Percentiles rank a stretch among this genome's conserved stretches.
These are phyloP conservation scores for Schizochytrium sp. DNA, from an alignment of 108 stramenopile species.

Conservation along the genomic window DNA sequence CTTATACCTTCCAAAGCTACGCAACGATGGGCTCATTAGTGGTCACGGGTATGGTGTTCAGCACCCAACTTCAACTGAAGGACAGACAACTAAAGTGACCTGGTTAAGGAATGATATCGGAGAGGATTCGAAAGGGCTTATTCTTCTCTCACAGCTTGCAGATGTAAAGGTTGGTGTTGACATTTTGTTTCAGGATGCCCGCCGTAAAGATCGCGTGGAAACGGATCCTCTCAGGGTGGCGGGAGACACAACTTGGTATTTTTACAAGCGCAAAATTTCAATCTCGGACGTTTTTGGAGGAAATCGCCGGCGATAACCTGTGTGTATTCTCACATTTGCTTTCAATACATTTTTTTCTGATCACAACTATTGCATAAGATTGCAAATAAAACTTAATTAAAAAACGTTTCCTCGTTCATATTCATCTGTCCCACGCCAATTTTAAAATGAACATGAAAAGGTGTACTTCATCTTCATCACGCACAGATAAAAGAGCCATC, in stretches of 20 bases:
- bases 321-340: too few relatives aligned
- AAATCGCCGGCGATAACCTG: too few relatives aligned
- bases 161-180: constrained; percentile 4
- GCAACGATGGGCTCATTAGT: constrained; percentile 47
- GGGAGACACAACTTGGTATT: constrained; percentile 51
- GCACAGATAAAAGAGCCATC: too few relatives aligned
- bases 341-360: too few relatives aligned
- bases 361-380: too few relatives aligned
- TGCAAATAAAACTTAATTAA: too few relatives aligned
- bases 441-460: too few relatives aligned
- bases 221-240: background rate
- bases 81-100: background rate
- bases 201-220: constrained; percentile 9
- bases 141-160: background rate
- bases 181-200: background rate
- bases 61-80: background rate
- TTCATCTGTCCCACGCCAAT: too few relatives aligned
- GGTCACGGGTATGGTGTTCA: constrained; percentile 16
- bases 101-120: background rate
- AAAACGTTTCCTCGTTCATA: too few relatives aligned
- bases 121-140: background rate
- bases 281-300: constrained; percentile 25
- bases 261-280: constrained; percentile 44
- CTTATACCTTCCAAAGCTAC: background rate
- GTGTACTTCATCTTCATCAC: too few relatives aligned